Evolutionary conservation across 1,284 basidiomycete genomes (phyloP).

Genomic region (Papiliotrema fonsecae): DNA sequence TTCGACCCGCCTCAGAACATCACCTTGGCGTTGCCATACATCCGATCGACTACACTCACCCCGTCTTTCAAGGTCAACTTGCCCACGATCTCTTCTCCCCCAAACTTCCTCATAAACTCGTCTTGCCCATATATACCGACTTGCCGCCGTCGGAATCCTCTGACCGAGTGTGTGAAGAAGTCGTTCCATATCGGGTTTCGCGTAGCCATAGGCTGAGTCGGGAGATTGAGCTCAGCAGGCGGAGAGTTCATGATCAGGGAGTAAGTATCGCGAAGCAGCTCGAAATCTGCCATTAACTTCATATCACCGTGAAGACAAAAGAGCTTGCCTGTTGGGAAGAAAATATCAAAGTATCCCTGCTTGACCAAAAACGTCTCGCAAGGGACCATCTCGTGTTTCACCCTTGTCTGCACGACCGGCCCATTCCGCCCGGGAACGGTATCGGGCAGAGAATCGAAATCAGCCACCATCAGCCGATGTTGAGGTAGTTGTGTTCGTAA

Average conservation of each 20-base stretch:
- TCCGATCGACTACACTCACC: slow-evolving; percentile 39
- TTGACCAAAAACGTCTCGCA: slow-evolving; percentile 86
- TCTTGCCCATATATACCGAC: slow-evolving; percentile 42
- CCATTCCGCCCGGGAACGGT: slow-evolving; percentile 77
- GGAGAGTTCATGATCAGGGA: slow-evolving; percentile 61
- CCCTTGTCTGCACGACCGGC: slow-evolving; percentile 94
- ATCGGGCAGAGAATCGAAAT: slow-evolving; percentile 86
- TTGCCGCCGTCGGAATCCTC: slow-evolving; percentile 34
- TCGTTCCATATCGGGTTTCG: slow-evolving; percentile 1
- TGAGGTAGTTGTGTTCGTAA: slow-evolving; percentile 82
- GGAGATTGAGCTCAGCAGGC: slow-evolving; percentile 8
- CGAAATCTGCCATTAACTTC: slow-evolving; percentile 56
- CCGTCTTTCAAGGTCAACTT: slow-evolving; percentile 39
- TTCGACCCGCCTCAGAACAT: slow-evolving; percentile 48
- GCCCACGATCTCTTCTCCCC: slow-evolving; percentile 27
- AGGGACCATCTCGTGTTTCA: slow-evolving; percentile 76
- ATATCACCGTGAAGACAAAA: not conserved
- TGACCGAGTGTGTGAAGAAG: slow-evolving; percentile 32
- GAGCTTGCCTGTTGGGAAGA: slow-evolving; percentile 76
- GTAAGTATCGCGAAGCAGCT: slow-evolving; percentile 78
- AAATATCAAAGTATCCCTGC: slow-evolving; percentile 97
- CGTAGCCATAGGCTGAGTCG: slow-evolving; percentile 20
- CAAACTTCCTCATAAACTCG: slow-evolving; percentile 40
- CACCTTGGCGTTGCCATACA: slow-evolving; percentile 47
- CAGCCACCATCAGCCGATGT: slow-evolving; percentile 85